Conservation (phyloP, 257 asterid species). For the Osmanthus fragrans region DNA sequence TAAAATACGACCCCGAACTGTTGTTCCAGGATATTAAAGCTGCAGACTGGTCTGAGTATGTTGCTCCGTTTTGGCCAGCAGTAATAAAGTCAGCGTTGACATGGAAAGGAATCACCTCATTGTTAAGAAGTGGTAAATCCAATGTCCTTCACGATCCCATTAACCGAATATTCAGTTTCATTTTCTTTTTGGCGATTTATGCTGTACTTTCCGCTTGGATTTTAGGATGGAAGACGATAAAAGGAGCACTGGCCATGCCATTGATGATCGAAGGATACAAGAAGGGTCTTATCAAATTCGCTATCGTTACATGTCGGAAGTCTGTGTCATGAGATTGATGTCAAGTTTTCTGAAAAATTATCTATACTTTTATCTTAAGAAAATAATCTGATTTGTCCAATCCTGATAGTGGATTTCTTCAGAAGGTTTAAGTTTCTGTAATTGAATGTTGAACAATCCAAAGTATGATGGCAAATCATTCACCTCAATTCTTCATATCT, state of each 20-base stretch:
- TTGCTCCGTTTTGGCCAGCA: constrained; percentile 99
- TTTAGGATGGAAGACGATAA: constrained; percentile 92
- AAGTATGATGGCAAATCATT: neutral
- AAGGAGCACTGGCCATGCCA: constrained; percentile 92
- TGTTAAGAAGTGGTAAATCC: constrained; percentile 67
- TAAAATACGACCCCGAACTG: constrained; percentile 3
- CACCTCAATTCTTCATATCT: too few relatives aligned
- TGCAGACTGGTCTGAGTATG: constrained; percentile 84
- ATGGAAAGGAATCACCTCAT: constrained; percentile 86
- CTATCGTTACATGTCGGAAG: constrained; percentile 78
- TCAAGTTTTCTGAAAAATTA: too few relatives aligned
- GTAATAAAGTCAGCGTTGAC: constrained; percentile 79
- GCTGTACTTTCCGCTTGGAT: neutral
- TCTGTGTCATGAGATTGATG: constrained; percentile 38
- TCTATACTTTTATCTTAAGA: too few relatives aligned
- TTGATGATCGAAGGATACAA: constrained; percentile 86
- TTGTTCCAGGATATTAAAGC: constrained; percentile 68
- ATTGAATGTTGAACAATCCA: neutral
- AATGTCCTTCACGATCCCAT: neutral
- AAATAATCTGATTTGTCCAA: too few relatives aligned
- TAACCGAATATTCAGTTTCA: neutral
- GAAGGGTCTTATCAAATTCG: constrained; percentile 83
- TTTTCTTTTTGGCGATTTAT: neutral
- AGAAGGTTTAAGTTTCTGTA: too few relatives aligned
- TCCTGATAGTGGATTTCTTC: neutral